Conservation (phyloP, 225 moss, liverwort and hornwort genomes). For the Thuidium tamariscinum region DNA sequence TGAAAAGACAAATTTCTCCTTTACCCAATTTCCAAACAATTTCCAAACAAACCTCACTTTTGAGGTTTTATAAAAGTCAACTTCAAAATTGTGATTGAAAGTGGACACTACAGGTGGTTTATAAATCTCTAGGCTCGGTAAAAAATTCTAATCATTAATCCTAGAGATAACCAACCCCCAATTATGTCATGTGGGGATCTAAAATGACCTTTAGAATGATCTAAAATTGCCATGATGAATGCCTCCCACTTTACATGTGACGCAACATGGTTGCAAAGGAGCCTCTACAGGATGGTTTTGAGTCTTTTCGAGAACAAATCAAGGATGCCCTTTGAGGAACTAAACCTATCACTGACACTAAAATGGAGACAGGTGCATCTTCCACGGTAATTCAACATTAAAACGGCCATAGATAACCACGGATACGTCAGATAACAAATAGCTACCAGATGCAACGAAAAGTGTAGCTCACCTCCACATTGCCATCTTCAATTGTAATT, state of each 20-base stretch:
- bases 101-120: background rate
- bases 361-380: background rate
- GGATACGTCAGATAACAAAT: background rate
- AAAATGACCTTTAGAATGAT: too few relatives aligned
- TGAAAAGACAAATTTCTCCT: background rate
- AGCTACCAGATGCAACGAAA: background rate
- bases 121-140: background rate
- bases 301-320: background rate
- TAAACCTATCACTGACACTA: background rate
- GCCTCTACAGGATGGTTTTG: background rate
- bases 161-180: background rate
- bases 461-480: background rate
- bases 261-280: background rate
- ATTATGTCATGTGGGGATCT: background rate
- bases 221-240: too few relatives aligned
- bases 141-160: background rate
- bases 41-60: background rate
- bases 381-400: too few relatives aligned
- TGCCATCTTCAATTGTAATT: background rate
- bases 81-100: background rate
- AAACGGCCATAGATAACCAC: background rate
- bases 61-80: background rate
- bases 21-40: background rate
- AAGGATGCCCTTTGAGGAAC: background rate
- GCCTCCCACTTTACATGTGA: background rate